Base-by-base conservation (phyloP, 768 basidiomycete genomes). In the Mycena leptocephala region DNA sequence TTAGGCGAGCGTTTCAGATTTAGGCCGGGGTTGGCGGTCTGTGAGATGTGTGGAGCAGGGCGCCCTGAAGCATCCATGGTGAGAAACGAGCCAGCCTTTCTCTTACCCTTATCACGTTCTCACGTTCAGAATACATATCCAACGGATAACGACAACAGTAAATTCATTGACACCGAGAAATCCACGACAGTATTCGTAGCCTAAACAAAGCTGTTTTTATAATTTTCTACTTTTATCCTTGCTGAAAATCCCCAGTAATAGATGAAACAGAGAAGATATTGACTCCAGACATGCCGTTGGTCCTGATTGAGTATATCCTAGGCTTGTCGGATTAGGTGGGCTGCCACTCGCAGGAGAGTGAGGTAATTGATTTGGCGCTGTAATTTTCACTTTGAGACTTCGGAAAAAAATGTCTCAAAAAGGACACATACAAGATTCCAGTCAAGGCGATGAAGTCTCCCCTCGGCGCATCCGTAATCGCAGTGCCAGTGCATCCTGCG, bases 341-440 rank as follows among this genome's bases (percentile, higher is more conserved):
- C 70, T 63, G 61, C 20, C 2, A 46, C 70, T 64, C 39, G 63
- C 72, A 73, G 55, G 72, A 16, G 35, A 73, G 39, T 32, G 72
- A 73, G 22, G 63, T 73, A 1, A 73, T 33, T 9, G 53, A 55
- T 59, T 56, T 2, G 63, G 22, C 35, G 35, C 72, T 73, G 63
- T 66, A 59, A 63, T 46, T 58, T 63, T 43, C 46, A 53, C 59
- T 26, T 55, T 64, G 41, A 58, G 63, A 32, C 35, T 55, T 35
- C n/a, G 70, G 14, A 46, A 55, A 58, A 35, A 18, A 55, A 62
- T 53, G 32, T 70, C 56, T 48, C n/a, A 22, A 58, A 41, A 39
- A 61, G 22, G 43, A 46, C 39, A 70, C 72, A 62, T 73, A 73
- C 72, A 73, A 73, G 35, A 73, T 73, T 58, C 72, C 72, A 26